These are phyloP conservation scores for Teratosphaeria viscida DNA, from an alignment of 2,329 filamentous ascomycete species.

Conservation along the genomic window DNA sequence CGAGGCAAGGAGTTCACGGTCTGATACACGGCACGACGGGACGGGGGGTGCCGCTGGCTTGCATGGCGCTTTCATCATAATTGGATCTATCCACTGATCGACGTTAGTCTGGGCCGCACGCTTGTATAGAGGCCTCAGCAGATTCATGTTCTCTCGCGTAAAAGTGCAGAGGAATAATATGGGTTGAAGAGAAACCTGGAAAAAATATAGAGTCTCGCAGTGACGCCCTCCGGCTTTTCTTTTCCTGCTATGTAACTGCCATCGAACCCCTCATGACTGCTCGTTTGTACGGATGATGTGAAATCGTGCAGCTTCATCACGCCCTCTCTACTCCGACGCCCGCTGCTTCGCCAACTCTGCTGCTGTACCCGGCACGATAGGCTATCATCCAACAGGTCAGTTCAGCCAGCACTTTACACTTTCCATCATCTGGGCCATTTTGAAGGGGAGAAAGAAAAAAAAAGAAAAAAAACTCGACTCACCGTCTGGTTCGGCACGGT, in stretches of 20 bases:
- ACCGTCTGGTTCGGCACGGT: neutral
- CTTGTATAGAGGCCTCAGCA: no score
- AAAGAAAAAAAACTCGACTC: neutral
- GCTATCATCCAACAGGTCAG: neutral
- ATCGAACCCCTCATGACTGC: no score
- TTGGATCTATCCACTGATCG: neutral
- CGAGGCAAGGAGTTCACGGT: neutral
- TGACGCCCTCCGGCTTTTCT: no score
- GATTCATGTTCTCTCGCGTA: no score
- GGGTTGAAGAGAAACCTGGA: no score
- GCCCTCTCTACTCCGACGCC: neutral
- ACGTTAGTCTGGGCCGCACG: neutral
- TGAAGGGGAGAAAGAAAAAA: no score
- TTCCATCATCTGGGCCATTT: neutral
- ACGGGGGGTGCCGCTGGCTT: neutral
- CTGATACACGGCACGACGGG: neutral
- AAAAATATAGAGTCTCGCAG: no score
- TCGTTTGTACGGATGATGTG: neutral
- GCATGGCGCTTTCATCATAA: neutral
- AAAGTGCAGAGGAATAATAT: no score
- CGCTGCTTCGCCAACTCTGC: neutral
- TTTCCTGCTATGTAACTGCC: no score
- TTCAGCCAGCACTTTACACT: neutral
- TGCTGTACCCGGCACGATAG: neutral
- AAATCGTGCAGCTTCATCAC: neutral